Evolutionary conservation across 768 basidiomycete genomes (phyloP).

Genomic region (Pleurotus citrinopileatus): DNA sequence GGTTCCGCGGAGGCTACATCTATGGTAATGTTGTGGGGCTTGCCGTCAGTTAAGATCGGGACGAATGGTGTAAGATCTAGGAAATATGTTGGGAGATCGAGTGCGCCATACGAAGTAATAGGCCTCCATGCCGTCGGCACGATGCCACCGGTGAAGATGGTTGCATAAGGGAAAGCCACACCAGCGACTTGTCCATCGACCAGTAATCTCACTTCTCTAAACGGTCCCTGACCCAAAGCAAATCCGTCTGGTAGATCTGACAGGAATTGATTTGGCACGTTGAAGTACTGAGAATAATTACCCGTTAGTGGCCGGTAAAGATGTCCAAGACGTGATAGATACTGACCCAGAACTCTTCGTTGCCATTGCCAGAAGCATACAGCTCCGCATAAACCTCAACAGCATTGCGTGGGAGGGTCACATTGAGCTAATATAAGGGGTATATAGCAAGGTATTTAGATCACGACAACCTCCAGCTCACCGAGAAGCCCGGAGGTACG

Average conservation of each 20-base stretch:
- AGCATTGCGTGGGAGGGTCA: conserved; percentile 69
- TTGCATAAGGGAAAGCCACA: conserved; percentile 48
- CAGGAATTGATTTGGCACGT: conserved; percentile 60
- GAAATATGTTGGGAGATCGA: conserved; percentile 77
- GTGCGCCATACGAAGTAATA: conserved; percentile 72
- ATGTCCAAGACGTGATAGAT: no score
- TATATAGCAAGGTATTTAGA: neutral
- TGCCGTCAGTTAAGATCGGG: conserved; percentile 62
- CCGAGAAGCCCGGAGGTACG: conserved; percentile 72
- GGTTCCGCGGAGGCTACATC: conserved; percentile 70
- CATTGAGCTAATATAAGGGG: conserved; percentile 40
- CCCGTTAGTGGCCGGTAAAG: neutral
- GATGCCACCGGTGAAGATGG: conserved; percentile 76
- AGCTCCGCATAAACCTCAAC: conserved; percentile 68
- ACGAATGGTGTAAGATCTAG: conserved; percentile 78
- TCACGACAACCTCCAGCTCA: conserved; percentile 29
- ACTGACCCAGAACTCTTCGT: conserved; percentile 74
- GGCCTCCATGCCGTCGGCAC: conserved; percentile 72
- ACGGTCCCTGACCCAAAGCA: conserved; percentile 42
- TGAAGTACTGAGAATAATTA: conserved; percentile 54
- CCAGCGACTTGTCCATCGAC: conserved; percentile 47
- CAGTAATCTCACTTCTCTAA: conserved; percentile 46
- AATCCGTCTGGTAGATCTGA: conserved; percentile 45
- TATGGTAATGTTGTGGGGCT: conserved; percentile 68
- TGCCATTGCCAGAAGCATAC: conserved; percentile 58